Evolutionary conservation across 805 yeast species (phyloP).

Genomic region (Myxozyma neglecta): DNA sequence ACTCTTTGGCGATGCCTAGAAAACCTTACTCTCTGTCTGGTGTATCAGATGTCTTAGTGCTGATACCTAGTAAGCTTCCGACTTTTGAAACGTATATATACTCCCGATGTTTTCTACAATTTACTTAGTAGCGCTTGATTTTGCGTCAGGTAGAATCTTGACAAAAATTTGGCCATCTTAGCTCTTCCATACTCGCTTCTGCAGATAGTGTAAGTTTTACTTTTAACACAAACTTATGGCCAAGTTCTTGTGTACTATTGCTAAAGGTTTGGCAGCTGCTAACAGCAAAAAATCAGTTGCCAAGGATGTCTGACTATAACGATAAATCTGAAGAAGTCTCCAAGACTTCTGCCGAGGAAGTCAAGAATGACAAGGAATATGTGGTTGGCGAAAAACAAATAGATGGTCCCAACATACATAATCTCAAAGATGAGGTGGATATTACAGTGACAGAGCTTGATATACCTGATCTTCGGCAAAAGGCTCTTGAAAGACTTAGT

Average conservation of each 20-base stretch:
- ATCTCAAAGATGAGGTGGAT: constrained; percentile 15
- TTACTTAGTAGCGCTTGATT: too few relatives aligned
- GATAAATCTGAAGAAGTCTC: not conserved
- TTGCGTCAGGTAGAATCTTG: too few relatives aligned
- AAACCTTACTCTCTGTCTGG: not conserved
- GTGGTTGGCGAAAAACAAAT: not conserved
- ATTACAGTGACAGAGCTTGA: constrained; percentile 13
- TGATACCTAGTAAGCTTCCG: not conserved
- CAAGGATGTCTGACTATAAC: not conserved
- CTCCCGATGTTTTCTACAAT: not conserved
- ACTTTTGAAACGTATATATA: not conserved
- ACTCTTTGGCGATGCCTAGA: not conserved
- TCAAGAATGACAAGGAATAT: not conserved
- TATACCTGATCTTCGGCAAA: constrained; percentile 17
- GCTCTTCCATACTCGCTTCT: too few relatives aligned
- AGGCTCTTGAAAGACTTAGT: constrained; percentile 12
- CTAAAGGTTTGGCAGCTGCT: too few relatives aligned
- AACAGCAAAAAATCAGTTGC: too few relatives aligned
- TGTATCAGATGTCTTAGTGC: not conserved
- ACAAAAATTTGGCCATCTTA: too few relatives aligned
- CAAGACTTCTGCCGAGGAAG: not conserved
- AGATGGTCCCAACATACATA: not conserved
- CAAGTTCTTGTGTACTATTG: too few relatives aligned
- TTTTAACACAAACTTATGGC: too few relatives aligned
- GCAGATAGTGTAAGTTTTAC: too few relatives aligned